Conservation (phyloP, 192 early-diverging fungal genomes). For the Coemansia sp. region DNA sequence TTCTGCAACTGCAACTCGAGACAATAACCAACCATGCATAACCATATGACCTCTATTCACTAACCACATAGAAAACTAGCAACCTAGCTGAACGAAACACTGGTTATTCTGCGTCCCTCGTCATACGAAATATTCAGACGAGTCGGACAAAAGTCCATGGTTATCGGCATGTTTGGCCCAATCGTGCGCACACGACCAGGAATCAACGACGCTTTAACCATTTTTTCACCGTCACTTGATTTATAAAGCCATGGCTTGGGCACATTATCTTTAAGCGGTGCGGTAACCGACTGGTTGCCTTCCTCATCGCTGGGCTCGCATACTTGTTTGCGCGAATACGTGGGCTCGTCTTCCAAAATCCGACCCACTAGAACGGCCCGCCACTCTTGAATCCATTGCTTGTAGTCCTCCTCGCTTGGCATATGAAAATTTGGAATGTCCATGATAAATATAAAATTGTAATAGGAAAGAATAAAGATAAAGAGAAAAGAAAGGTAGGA, state of each 20-base stretch:
- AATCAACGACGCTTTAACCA: slow-evolving; percentile 26
- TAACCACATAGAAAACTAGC: too few species aligned
- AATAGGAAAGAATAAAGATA: neutral
- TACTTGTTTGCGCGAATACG: neutral
- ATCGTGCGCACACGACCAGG: slow-evolving; percentile 32
- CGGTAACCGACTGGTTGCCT: neutral
- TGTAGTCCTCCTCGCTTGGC: slow-evolving; percentile 25
- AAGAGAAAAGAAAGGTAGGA: neutral
- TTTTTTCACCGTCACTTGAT: neutral
- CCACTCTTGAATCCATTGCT: slow-evolving; percentile 16
- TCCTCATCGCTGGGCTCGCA: neutral
- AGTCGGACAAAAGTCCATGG: slow-evolving; percentile 29
- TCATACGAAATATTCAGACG: slow-evolving; percentile 35
- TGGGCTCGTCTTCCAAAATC: slow-evolving; percentile 16
- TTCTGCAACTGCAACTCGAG: too few species aligned
- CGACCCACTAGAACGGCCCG: slow-evolving; percentile 14
- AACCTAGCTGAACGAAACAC: slow-evolving; percentile 21
- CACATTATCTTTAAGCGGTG: neutral
- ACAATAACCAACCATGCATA: neutral
- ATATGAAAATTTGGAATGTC: neutral
- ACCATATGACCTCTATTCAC: neutral
- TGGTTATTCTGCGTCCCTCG: slow-evolving; percentile 14
- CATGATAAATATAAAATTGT: neutral
- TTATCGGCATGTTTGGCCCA: slow-evolving; percentile 27
- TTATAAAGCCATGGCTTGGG: slow-evolving; percentile 10